Evolutionary conservation across 2,329 filamentous ascomycete species (phyloP), one percentile per base, ranked within the genome.

Genomic region (Waltergamsia citrina): DNA sequence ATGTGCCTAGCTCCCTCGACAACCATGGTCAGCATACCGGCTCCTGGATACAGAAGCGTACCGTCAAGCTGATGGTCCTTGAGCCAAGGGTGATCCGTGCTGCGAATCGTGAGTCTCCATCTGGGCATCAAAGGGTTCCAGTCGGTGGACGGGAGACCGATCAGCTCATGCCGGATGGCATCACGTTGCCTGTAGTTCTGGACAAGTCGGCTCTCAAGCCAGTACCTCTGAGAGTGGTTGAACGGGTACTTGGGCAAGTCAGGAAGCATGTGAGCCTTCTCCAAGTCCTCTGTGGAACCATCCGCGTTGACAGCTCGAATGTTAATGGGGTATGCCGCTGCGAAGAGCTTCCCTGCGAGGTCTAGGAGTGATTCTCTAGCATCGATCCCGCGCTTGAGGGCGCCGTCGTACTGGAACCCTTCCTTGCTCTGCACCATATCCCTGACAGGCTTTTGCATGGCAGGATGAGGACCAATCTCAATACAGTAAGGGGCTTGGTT

Each of bases 51-150:
- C 2, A 67, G 44, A 18, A 54, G 44, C 3, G 53, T 36, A 39
- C 42, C 18, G 47, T 40, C 68, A 32, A 48, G 35, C 6, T 37
- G 35, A 34, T 69, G 60, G 32, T 63, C 52, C 5, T 38, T 34
- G 2, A 67, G 57, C 59, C 77, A 80, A 2, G 78, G 69, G 0
- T 70, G 44, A 36, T 71, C 65, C 25, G 68, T 63, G 1, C 63
- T 42, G 9, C 57, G 56, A 20, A 71, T 45, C 17, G 65, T 56
- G 37, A 67, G 69, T 24, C 67, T 55, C 68, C 68, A 72, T 1
- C 53, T 62, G 0, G 64, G 64, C 43, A 68, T 62, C 3, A 60
- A 41, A 8, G 65, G 60, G 31, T 52, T 67, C 11, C 56, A 66
- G 29, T 58, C 58, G 38, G 62, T 57, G 9, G 60, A 62, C 17